These are phyloP conservation scores for Russula abietina DNA, from an alignment of 768 basidiomycete genomes.

Conservation along the genomic window DNA sequence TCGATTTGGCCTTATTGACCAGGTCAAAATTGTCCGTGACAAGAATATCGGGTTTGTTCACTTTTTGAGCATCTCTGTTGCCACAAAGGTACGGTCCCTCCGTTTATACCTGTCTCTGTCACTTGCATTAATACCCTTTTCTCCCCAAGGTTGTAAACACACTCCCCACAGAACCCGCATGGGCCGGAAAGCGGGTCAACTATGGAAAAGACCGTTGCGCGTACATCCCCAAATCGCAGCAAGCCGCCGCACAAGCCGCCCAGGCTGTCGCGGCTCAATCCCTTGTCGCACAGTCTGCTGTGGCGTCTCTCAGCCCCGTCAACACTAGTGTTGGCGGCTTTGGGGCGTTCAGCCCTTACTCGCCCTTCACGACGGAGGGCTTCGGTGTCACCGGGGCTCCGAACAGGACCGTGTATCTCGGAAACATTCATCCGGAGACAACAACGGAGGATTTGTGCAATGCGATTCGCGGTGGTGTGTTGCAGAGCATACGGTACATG, in stretches of 20 bases:
- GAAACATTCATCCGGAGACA: constrained; percentile 96
- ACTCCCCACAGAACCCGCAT: constrained; percentile 83
- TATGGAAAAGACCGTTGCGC: constrained; percentile 99
- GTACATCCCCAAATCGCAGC: constrained; percentile 94
- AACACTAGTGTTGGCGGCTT: constrained; percentile 29
- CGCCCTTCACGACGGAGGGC: constrained; percentile 44
- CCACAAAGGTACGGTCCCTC: constrained; percentile 61
- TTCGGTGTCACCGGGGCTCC: constrained; percentile 46
- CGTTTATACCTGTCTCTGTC: background rate
- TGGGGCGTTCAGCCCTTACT: constrained; percentile 47
- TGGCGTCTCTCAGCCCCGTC: constrained; percentile 33
- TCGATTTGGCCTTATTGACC: constrained; percentile 93
- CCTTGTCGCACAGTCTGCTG: constrained; percentile 48
- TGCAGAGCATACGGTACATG: constrained; percentile 94
- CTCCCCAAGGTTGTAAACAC: constrained; percentile 80
- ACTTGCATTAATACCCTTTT: background rate
- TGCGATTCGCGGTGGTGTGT: constrained; percentile 90
- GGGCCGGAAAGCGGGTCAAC: constrained; percentile 95
- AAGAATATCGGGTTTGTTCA: constrained; percentile 99
- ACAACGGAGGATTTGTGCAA: constrained; percentile 94
- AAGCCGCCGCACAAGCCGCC: constrained; percentile 79
- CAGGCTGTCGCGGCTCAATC: constrained; percentile 82
- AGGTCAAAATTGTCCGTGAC: constrained; percentile 98
- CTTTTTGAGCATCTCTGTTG: constrained; percentile 90
- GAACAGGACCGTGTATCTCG: constrained; percentile 92